A percentile compares a stretch with the other conserved stretches of the same genome.
These are phyloP conservation scores for Paraphoma chrysanthemicola DNA, from an alignment of 2,329 filamentous ascomycete species.

Conservation along the genomic window DNA sequence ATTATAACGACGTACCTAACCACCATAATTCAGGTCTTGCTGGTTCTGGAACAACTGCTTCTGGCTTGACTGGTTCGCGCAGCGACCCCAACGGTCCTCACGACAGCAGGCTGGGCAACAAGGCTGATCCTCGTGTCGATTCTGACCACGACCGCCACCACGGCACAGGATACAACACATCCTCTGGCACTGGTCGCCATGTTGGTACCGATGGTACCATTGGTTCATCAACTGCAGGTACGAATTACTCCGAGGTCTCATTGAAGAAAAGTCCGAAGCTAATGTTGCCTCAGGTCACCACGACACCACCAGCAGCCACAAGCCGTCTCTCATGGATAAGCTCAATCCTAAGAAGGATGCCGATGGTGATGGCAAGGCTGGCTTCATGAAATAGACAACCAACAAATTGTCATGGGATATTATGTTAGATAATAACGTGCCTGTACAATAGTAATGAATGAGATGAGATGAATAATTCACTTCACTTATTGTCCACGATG, in stretches of 20 bases:
- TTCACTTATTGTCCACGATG: too few species aligned
- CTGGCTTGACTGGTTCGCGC: background rate
- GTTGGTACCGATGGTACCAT: constrained; percentile 4
- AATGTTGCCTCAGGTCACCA: constrained; percentile 23
- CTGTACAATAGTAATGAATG: constrained; percentile 7
- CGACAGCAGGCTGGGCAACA: background rate
- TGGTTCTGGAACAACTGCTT: constrained; percentile 7
- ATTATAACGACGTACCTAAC: constrained; percentile 15
- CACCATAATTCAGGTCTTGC: constrained; percentile 8
- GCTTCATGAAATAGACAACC: constrained; percentile 56
- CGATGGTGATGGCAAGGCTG: constrained; percentile 61
- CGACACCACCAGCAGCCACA: constrained; percentile 31
- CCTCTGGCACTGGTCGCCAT: background rate
- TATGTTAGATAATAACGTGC: background rate
- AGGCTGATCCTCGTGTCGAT: background rate
- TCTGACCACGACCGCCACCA: too few species aligned
- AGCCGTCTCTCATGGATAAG: constrained; percentile 60
- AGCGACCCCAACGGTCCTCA: background rate
- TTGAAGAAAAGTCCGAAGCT: constrained; percentile 14
- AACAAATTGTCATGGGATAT: background rate
- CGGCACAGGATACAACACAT: too few species aligned
- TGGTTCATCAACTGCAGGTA: constrained; percentile 1
- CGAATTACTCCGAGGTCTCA: constrained; percentile 11
- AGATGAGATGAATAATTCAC: background rate
- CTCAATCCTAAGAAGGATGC: constrained; percentile 62